Conservation (phyloP, 1,284 basidiomycete genomes). For the Sanghuangporus sanghuang region DNA sequence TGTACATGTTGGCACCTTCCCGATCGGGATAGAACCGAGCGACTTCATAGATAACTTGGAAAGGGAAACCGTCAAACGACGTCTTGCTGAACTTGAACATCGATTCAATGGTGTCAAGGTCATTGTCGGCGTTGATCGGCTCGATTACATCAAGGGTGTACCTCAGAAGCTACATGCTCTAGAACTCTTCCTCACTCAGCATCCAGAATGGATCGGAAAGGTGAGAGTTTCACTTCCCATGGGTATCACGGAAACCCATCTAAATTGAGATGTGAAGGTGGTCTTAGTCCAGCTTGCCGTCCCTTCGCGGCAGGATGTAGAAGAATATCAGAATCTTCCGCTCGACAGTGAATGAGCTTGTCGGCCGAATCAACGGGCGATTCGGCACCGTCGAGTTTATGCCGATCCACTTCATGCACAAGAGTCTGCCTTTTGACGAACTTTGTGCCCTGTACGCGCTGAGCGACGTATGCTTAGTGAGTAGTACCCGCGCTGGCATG, state of each 20-base stretch:
- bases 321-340: conserved; percentile 99
- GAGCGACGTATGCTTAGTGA: conserved; percentile 94
- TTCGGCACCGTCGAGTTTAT: conserved; percentile 99
- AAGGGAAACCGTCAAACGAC: conserved; percentile 72
- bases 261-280: conserved; percentile 45
- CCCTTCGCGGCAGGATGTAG: conserved; percentile 95
- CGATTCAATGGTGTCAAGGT: conserved; percentile 95
- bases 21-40: conserved; percentile 94
- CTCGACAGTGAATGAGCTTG: conserved; percentile 94
- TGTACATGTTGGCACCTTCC: conserved; percentile 97
- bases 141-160: conserved; percentile 99
- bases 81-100: conserved; percentile 79
- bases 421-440: conserved; percentile 90
- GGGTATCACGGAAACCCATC: background rate
- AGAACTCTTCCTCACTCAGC: conserved; percentile 93
- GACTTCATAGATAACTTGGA: conserved; percentile 87
- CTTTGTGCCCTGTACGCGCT: conserved; percentile 95
- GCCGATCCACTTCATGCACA: conserved; percentile 99
- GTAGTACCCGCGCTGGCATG: conserved; percentile 96
- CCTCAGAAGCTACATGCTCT: conserved; percentile 97
- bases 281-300: conserved; percentile 96
- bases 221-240: conserved; percentile 28
- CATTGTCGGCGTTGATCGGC: conserved; percentile 95
- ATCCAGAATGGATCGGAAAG: conserved; percentile 99
- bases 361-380: conserved; percentile 96